phyloP scores from a whole-genome alignment of 352 stramenopile genomes.

The Pilasporangium apinafurcum region DNA sequence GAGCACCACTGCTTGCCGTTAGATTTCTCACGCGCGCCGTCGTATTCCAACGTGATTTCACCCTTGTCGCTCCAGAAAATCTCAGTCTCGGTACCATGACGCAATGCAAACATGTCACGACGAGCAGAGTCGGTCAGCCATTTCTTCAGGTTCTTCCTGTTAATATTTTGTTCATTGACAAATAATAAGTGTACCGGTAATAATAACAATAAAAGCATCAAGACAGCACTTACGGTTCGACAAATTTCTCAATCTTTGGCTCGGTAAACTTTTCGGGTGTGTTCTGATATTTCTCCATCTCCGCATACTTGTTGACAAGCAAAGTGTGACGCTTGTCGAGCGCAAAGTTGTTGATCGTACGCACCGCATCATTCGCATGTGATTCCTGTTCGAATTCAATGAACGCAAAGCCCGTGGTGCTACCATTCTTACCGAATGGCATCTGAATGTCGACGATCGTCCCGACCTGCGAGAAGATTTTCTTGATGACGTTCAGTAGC shows the following conservation, averaged over 20 bases:
- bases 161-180: too few relatives aligned
- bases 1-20: slow-evolving; percentile 97
- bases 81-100: slow-evolving; percentile 94
- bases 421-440: slow-evolving; percentile 48
- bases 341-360: slow-evolving; percentile 83
- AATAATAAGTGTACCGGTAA: not conserved
- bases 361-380: slow-evolving; percentile 71
- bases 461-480: slow-evolving; percentile 83
- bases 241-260: slow-evolving; percentile 82
- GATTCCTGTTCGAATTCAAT: slow-evolving; percentile 76
- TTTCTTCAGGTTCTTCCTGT: slow-evolving; percentile 89
- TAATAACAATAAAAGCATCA: not conserved
- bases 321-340: slow-evolving; percentile 98
- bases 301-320: slow-evolving; percentile 89
- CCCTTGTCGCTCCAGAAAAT: slow-evolving; percentile 95
- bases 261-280: slow-evolving; percentile 74
- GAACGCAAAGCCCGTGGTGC: slow-evolving; percentile 76
- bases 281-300: slow-evolving; percentile 76
- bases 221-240: too few relatives aligned
- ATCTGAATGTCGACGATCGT: slow-evolving; percentile 74
- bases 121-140: slow-evolving; percentile 91
- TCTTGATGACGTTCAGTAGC: slow-evolving; percentile 79
- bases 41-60: slow-evolving; percentile 90
- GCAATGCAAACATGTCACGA: slow-evolving; percentile 94
- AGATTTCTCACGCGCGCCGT: slow-evolving; percentile 93